These are phyloP conservation scores for Penicillium canescens DNA, from an alignment of 495 filamentous ascomycete species.

Conservation along the genomic window DNA sequence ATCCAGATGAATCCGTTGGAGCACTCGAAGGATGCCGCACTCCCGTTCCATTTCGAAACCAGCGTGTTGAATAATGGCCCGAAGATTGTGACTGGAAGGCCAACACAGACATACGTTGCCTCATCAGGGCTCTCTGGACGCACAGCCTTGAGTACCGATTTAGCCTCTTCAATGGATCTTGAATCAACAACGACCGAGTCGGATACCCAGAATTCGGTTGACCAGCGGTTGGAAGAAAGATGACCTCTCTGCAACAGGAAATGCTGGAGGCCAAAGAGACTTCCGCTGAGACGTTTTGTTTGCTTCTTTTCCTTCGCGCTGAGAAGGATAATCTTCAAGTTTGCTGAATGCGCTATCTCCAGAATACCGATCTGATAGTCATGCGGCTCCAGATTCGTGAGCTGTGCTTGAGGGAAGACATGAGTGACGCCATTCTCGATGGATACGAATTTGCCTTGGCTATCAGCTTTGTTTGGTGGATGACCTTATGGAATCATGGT, in stretches of 20 bases:
- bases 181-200: slow-evolving; percentile 8
- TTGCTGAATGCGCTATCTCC: background rate
- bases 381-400: background rate
- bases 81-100: background rate
- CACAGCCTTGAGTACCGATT: background rate
- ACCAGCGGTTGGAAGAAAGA: slow-evolving; percentile 1
- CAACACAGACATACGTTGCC: slow-evolving; percentile 2
- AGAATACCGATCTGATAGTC: slow-evolving; percentile 4
- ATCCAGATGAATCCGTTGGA: slow-evolving; percentile 9
- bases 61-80: slow-evolving; percentile 12
- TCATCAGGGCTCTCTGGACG: slow-evolving; percentile 1
- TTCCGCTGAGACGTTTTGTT: background rate
- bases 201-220: slow-evolving; percentile 5
- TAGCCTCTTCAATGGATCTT: slow-evolving; percentile 3
- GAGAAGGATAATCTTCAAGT: slow-evolving; percentile 8
- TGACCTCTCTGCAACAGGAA: background rate
- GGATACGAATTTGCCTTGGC: no score
- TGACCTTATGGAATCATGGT: no score
- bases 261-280: slow-evolving; percentile 1
- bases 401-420: slow-evolving; percentile 1
- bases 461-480: no score
- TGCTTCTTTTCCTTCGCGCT: background rate
- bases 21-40: slow-evolving; percentile 5
- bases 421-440: background rate
- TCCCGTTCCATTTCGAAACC: slow-evolving; percentile 4